Evolutionary conservation across 1,284 basidiomycete species (phyloP).

Genomic region (Farysia itapuensis): DNA sequence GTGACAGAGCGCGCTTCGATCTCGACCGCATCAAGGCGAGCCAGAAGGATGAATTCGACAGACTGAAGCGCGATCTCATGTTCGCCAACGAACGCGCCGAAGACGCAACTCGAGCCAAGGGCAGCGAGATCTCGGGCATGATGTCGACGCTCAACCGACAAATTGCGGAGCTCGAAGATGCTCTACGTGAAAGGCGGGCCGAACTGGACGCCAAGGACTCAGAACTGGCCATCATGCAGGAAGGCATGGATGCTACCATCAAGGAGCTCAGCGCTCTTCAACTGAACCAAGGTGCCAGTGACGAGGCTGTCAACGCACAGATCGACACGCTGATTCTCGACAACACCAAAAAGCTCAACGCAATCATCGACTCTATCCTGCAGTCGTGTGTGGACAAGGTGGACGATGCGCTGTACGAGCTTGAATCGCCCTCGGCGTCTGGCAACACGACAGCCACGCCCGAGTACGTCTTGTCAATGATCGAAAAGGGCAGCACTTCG

Average conservation of each 20-base stretch:
- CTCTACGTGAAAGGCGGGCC: conserved; percentile 71
- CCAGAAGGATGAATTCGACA: conserved; percentile 93
- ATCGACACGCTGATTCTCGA: conserved; percentile 97
- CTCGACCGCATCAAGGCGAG: conserved; percentile 86
- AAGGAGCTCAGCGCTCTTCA: conserved; percentile 84
- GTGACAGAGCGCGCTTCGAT: conserved; percentile 93
- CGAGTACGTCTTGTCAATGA: conserved; percentile 96
- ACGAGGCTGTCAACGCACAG: conserved; percentile 88
- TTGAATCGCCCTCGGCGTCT: conserved; percentile 89
- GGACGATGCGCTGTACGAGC: conserved; percentile 94
- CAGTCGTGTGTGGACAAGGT: conserved; percentile 93
- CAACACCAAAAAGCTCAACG: conserved; percentile 95
- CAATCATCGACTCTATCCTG: conserved; percentile 97
- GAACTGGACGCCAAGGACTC: conserved; percentile 89
- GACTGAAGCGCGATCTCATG: conserved; percentile 84
- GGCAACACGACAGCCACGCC: conserved; percentile 96
- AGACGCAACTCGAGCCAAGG: conserved; percentile 87
- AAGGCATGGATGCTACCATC: conserved; percentile 91
- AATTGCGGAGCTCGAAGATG: conserved; percentile 90
- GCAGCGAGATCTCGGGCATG: conserved; percentile 84
- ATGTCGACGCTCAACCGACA: conserved; percentile 95
- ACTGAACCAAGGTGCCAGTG: conserved; percentile 79
- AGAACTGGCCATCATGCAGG: conserved; percentile 92
- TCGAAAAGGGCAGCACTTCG: conserved; percentile 91
- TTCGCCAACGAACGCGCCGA: conserved; percentile 99